Evolutionary conservation across 768 basidiomycete species (phyloP), one percentile per base, ranked within the genome.

Genomic region (Rhizopogon rudus): DNA sequence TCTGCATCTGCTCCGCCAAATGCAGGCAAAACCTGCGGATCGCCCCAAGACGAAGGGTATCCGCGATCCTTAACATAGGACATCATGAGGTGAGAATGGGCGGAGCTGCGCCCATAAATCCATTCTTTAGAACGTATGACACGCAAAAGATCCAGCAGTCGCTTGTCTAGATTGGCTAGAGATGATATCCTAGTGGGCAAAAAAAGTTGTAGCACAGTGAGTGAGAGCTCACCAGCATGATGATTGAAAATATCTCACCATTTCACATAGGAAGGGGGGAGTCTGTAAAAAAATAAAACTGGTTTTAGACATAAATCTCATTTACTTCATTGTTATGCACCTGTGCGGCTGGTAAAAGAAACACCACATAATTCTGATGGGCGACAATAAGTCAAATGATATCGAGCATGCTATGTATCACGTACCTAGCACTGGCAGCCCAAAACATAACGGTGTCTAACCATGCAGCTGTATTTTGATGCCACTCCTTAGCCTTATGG

Each of bases 311-410:
- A 17, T 48, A 5, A 13, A 40, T 40, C 3, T 14, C 50, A 20
- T 29, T 31, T 8, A 33, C 16, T 39, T 45, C 45, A 17, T 39
- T 37, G 20, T 29, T 14, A 59, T 62, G 48, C 63, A 89, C 87
- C 86, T 81, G 58, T 81, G 73, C 4, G 89, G 88, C 63, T 85
- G 75, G 61, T 92, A 91, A 65, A 89, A 85, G 68, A 88, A 92
- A 61, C 89, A 91, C 90, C 90, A 91, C 88, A 91, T 91, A 52
- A 91, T 90, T 63, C 90, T 91, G 22, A 35, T 64, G 42, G 20
- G 53, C 40, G 9, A 49, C 10, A n/a, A 25, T 52, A 48, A 22
- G 6, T 16, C 8, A 8, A 10, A 25, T 9, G 14, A 37, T 14
- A 49, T 10, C 5, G 22, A 49, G 35, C 9, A 49, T 49, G 20